A percentile compares a stretch with the other conserved stretches of the same genome.
These are phyloP conservation scores for Penicillium sp. DNA, from an alignment of 2,329 filamentous ascomycete genomes.

Conservation along the genomic window DNA sequence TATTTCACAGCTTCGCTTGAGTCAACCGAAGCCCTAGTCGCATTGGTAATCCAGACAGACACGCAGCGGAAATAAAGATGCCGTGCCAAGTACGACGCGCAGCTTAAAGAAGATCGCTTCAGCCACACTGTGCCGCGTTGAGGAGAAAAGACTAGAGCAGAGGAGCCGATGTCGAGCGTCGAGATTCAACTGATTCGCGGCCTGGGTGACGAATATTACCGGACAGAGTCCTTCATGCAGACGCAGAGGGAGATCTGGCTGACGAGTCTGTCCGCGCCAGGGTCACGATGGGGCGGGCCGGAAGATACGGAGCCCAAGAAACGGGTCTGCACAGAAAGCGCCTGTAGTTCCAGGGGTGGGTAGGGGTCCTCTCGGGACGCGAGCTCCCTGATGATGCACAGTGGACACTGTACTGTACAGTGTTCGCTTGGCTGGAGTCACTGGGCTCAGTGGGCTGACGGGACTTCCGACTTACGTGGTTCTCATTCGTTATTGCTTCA, in stretches of 20 bases:
- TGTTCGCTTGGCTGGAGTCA: background rate
- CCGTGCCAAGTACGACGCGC: background rate
- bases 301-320: slow-evolving; percentile 28
- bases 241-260: slow-evolving; percentile 15
- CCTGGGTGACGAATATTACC: background rate
- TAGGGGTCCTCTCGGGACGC: slow-evolving; percentile 19
- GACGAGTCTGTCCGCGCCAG: slow-evolving; percentile 21
- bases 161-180: background rate
- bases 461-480: background rate
- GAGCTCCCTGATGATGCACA: background rate
- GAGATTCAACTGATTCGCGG: background rate
- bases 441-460: background rate
- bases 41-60: slow-evolving; percentile 15
- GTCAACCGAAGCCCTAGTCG: slow-evolving; percentile 28
- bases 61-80: background rate
- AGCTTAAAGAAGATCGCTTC: background rate
- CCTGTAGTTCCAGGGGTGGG: slow-evolving; percentile 20
- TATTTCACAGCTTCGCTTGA: slow-evolving; percentile 18
- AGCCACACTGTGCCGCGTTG: background rate
- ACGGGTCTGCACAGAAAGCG: slow-evolving; percentile 26
- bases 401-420: background rate
- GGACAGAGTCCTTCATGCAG: background rate
- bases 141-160: background rate
- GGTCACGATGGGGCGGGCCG: slow-evolving; percentile 24
- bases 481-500: background rate